These are phyloP conservation scores for Stachybotrys echinatus DNA, from an alignment of 2,329 filamentous ascomycete species.

Conservation along the genomic window DNA sequence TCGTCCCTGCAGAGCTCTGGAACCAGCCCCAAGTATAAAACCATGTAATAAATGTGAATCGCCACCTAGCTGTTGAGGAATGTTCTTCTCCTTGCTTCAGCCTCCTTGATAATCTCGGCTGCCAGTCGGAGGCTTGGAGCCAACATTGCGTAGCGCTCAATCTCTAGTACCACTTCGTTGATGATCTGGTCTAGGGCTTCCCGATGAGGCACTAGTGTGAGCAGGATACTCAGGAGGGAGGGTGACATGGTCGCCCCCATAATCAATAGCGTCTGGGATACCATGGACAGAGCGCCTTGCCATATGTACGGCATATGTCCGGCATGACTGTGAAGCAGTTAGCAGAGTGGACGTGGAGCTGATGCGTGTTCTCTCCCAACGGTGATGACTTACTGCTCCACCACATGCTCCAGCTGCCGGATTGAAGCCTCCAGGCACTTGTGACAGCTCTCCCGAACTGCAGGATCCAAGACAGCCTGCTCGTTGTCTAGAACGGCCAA, in stretches of 20 bases:
- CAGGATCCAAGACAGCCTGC: constrained; percentile 62
- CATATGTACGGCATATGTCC: constrained; percentile 83
- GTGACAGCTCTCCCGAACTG: constrained; percentile 71
- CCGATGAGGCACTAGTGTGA: constrained; percentile 48
- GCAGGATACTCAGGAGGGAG: constrained; percentile 61
- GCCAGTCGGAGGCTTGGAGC: constrained; percentile 71
- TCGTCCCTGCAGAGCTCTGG: background rate
- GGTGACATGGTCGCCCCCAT: constrained; percentile 83
- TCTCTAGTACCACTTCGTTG: constrained; percentile 69
- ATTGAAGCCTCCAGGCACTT: constrained; percentile 78
- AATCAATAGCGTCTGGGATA: constrained; percentile 73
- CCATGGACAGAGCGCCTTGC: constrained; percentile 78
- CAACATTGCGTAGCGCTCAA: constrained; percentile 67
- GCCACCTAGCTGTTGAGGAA: constrained; percentile 44
- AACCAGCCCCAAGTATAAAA: background rate
- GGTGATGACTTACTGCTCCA: constrained; percentile 61
- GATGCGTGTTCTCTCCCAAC: background rate
- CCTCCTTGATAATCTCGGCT: constrained; percentile 77
- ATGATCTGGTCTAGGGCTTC: constrained; percentile 71
- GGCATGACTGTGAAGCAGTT: constrained; percentile 51
- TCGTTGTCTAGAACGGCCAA: constrained; percentile 75
- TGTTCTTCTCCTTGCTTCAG: constrained; percentile 64
- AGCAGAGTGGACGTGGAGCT: constrained; percentile 1
- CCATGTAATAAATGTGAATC: background rate
- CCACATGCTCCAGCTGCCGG: constrained; percentile 73